A percentile compares a stretch with the other conserved stretches of the same genome.
Evolutionary conservation across 208 protist species (phyloP).

Genomic region (Crithidia thermophila): DNA sequence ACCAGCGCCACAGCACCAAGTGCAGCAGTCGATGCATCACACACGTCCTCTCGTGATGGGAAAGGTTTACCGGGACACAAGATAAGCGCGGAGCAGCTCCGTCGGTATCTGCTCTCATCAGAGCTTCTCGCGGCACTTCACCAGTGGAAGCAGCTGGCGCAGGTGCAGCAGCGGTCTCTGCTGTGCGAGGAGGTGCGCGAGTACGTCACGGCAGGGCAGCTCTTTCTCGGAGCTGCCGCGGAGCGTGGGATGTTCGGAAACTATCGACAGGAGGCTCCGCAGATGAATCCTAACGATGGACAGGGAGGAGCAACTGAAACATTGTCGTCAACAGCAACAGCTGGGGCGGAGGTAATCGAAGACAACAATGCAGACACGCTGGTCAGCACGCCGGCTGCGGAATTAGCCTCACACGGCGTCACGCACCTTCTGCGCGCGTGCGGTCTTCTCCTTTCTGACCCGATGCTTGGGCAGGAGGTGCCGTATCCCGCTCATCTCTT

Average conservation of each 20-base stretch:
- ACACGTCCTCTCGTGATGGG: no score
- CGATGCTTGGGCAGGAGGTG: conserved; percentile 8
- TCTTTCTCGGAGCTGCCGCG: conserved; percentile 23
- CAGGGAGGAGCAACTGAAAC: not conserved
- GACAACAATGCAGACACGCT: no score
- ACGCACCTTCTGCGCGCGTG: conserved; percentile 30
- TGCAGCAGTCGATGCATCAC: no score
- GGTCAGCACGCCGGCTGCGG: not conserved
- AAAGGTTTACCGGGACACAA: no score
- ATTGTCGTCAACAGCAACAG: no score
- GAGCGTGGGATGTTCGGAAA: conserved; percentile 16
- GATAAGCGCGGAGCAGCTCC: no score
- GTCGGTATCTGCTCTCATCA: not conserved
- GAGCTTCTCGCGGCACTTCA: not conserved
- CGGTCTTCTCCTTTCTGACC: conserved; percentile 19
- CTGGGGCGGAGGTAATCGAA: no score
- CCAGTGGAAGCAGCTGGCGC: conserved; percentile 17
- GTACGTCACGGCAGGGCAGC: conserved; percentile 8
- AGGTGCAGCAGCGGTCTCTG: conserved; percentile 15
- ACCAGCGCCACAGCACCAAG: not conserved
- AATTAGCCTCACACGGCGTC: conserved; percentile 23
- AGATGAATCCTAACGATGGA: not conserved
- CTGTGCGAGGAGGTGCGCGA: conserved; percentile 20
- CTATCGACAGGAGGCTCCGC: not conserved
- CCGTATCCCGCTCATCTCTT: conserved; percentile 10